Base-by-base conservation (phyloP, 2,329 filamentous ascomycete species). In the Pseudopyricularia cyperi region DNA sequence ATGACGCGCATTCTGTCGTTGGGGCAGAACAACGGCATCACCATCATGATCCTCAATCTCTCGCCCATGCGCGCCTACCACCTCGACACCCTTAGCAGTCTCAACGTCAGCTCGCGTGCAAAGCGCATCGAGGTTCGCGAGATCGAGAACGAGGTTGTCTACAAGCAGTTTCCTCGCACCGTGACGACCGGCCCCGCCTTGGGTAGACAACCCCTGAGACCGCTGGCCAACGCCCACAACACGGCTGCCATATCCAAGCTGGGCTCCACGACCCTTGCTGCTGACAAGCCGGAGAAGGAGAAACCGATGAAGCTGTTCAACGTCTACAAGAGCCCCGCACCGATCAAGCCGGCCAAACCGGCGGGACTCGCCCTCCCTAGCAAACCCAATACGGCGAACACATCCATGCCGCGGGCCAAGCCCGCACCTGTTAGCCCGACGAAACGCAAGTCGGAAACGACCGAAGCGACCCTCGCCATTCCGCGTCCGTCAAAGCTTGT, bases 71-170 rank as follows among this genome's bases (percentile, higher is more conserved):
- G 87, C 56, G 89, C 87, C 59, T 97, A 95, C 63, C 91, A 97
- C 62, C 76, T 95, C 37, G 91, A 97, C 64, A 96, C 91, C 0
- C 75, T 96, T 6, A 95, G 88, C 67, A 95, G 90, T 56, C 72
- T 97, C 51, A 96, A 95, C 63, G 93, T 97, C 62, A 93, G 90
- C 61, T 96, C 93, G 50, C 80, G 91, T 11, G 94, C 91, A 24
- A 96, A 96, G 73, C 89, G 94, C 62, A 96, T 97, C 59, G 91
- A 97, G 66, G 85, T 95, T 11, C 84, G 89, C 50, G 93, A 97
- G 66, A 87, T 95, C 53, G 91, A 97, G 66, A 97, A 97, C 62
- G 89, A 96, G 62, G 85, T 94, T 4, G 83, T 95, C 39, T 94
- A 88, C 71, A 89, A 87, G 63, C 83, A 86, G 52, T 77, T 80